phyloP scores from a whole-genome alignment of 306 rosid genomes.

The Begonia peltatifolia region DNA sequence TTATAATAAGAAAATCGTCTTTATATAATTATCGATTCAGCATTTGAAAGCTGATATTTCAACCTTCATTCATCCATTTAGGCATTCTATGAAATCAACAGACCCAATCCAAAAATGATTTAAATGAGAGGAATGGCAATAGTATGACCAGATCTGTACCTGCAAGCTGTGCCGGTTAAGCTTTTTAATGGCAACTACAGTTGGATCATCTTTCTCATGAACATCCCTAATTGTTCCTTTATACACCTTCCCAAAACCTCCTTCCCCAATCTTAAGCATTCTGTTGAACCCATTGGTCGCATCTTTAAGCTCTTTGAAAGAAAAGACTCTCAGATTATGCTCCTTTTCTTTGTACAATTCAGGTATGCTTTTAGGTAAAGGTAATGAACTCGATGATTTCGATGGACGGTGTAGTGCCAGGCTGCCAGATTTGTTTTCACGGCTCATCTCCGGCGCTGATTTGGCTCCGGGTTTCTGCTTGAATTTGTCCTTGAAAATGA shows the following conservation, averaged over 20 bases:
- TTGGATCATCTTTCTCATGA: slow-evolving; percentile 23
- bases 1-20: too few relatives aligned
- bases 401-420: slow-evolving; percentile 17
- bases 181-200: slow-evolving; percentile 60
- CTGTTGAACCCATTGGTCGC: slow-evolving; percentile 62
- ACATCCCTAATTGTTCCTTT: slow-evolving; percentile 43
- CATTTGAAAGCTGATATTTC: too few relatives aligned
- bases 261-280: slow-evolving; percentile 70
- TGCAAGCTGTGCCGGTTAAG: slow-evolving; percentile 58
- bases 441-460: slow-evolving; percentile 28
- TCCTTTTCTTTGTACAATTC: slow-evolving; percentile 78
- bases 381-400: slow-evolving; percentile 26
- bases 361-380: slow-evolving; percentile 43
- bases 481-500: slow-evolving; percentile 23
- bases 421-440: slow-evolving; percentile 14
- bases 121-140: too few relatives aligned
- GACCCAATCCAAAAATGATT: too few relatives aligned
- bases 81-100: too few relatives aligned
- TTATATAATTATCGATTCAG: too few relatives aligned
- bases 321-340: slow-evolving; percentile 48
- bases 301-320: slow-evolving; percentile 38
- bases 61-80: too few relatives aligned
- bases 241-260: slow-evolving; percentile 86
- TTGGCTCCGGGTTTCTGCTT: slow-evolving; percentile 22
- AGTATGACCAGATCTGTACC: slow-evolving; percentile 19